phyloP scores from a whole-genome alignment of 2,329 filamentous ascomycete genomes.

The Catunica adiposa region DNA sequence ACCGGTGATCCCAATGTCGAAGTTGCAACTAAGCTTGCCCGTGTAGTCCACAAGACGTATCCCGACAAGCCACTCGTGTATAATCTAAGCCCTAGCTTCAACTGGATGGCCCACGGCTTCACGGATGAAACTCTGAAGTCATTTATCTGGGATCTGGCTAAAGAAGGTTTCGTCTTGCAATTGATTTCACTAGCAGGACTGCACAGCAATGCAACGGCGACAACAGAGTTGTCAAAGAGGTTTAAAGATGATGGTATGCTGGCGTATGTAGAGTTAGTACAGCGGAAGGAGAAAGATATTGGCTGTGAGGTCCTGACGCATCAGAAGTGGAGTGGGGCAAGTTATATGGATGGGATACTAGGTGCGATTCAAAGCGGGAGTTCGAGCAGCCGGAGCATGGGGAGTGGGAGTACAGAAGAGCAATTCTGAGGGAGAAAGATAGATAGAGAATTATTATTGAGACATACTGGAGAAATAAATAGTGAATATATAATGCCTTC shows the following conservation, averaged over 20 bases:
- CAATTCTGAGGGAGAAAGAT: constrained; percentile 31
- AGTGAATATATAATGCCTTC: too few relatives aligned
- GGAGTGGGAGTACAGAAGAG: constrained; percentile 77
- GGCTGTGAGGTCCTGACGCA: constrained; percentile 88
- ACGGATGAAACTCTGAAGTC: constrained; percentile 63
- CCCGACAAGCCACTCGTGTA: constrained; percentile 87
- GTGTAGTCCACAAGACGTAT: constrained; percentile 50
- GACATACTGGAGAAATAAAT: too few relatives aligned
- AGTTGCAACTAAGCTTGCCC: constrained; percentile 59
- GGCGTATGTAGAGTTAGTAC: constrained; percentile 89
- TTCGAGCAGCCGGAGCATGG: constrained; percentile 82
- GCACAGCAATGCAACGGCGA: constrained; percentile 47
- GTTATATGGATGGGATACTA: constrained; percentile 73
- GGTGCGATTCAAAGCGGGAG: constrained; percentile 84
- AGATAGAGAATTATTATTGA: too few relatives aligned
- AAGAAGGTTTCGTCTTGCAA: constrained; percentile 62
- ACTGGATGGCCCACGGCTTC: constrained; percentile 96
- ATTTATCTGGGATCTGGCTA: constrained; percentile 93
- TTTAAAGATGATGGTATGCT: constrained; percentile 93
- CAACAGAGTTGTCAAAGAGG: constrained; percentile 56
- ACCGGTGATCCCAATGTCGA: constrained; percentile 75
- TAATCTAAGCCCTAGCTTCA: constrained; percentile 92
- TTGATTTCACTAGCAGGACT: constrained; percentile 50
- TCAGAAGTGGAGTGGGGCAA: constrained; percentile 63
- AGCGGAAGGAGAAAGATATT: constrained; percentile 75